phyloP scores from a whole-genome alignment of 2,329 filamentous ascomycete genomes.

The Byssochlamys sp. region DNA sequence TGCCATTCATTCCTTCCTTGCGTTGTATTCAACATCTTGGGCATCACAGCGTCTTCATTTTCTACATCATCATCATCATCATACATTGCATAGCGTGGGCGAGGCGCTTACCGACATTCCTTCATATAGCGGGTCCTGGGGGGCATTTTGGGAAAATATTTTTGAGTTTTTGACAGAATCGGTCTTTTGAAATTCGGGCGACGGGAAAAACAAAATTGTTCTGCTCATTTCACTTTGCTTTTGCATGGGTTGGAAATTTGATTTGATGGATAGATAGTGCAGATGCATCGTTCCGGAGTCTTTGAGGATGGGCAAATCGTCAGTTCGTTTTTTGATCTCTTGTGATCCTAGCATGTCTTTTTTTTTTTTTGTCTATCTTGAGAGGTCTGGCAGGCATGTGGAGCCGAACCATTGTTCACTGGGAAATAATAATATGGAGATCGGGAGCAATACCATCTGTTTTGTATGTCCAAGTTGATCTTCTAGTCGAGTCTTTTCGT shows the following conservation, averaged over 20 bases:
- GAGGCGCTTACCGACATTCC: conserved; percentile 10
- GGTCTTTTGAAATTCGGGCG: background rate
- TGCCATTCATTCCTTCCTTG: conserved; percentile 1
- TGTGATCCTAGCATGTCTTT: background rate
- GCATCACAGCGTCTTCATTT: conserved; percentile 9
- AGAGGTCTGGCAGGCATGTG: background rate
- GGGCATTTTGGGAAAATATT: background rate
- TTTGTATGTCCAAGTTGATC: background rate
- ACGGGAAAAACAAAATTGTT: background rate
- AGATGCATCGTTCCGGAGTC: background rate
- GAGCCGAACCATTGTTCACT: background rate
- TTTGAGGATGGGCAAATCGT: background rate
- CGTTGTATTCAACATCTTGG: conserved; percentile 5
- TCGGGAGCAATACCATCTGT: background rate
- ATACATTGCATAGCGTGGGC: conserved; percentile 9
- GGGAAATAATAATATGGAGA: background rate
- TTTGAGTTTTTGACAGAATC: background rate
- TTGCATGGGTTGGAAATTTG: background rate
- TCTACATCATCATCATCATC: conserved; percentile 1
- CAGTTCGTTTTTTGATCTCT: background rate
- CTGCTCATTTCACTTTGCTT: background rate
- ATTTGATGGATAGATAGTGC: background rate
- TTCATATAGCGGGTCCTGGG: conserved; percentile 3
- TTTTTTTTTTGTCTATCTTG: background rate
- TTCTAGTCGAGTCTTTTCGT: background rate